Evolutionary conservation across 2,329 filamentous ascomycete genomes (phyloP).

Genomic region (Mycosphaerelloides madeirae): DNA sequence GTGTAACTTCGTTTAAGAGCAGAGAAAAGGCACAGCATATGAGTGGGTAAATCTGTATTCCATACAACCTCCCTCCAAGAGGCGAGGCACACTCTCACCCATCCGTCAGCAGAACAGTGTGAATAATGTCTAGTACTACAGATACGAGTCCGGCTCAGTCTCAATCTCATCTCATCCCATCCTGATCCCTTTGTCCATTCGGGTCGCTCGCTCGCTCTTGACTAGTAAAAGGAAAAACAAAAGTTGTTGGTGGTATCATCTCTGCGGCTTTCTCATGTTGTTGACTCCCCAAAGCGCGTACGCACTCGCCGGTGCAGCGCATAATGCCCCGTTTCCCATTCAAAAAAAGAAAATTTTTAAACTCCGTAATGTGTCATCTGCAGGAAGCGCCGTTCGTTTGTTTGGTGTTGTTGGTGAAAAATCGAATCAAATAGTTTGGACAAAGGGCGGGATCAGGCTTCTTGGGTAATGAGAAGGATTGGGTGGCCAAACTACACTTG

Average conservation of each 20-base stretch:
- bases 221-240: background rate
- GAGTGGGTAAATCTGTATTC: slow-evolving; percentile 12
- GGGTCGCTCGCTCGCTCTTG: background rate
- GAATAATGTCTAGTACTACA: slow-evolving; percentile 7
- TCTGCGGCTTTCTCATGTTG: slow-evolving; percentile 20
- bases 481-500: slow-evolving; percentile 13
- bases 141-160: slow-evolving; percentile 9
- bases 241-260: slow-evolving; percentile 16
- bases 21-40: background rate
- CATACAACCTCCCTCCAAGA: slow-evolving; percentile 4
- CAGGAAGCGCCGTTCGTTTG: slow-evolving; percentile 11
- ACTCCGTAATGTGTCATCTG: slow-evolving; percentile 8
- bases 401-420: slow-evolving; percentile 1
- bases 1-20: too few species aligned
- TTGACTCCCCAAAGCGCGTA: slow-evolving; percentile 4
- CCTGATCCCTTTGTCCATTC: slow-evolving; percentile 14
- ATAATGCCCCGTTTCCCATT: background rate
- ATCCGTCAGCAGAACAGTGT: background rate
- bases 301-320: slow-evolving; percentile 10
- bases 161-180: background rate
- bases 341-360: background rate
- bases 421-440: slow-evolving; percentile 12
- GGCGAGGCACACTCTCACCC: too few species aligned
- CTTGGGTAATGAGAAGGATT: background rate
- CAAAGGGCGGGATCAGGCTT: slow-evolving; percentile 5